Evolutionary conservation across 2,329 filamentous ascomycete genomes (phyloP), one percentile per base, ranked within the genome.

Genomic region (Diaporthe ampelina): DNA sequence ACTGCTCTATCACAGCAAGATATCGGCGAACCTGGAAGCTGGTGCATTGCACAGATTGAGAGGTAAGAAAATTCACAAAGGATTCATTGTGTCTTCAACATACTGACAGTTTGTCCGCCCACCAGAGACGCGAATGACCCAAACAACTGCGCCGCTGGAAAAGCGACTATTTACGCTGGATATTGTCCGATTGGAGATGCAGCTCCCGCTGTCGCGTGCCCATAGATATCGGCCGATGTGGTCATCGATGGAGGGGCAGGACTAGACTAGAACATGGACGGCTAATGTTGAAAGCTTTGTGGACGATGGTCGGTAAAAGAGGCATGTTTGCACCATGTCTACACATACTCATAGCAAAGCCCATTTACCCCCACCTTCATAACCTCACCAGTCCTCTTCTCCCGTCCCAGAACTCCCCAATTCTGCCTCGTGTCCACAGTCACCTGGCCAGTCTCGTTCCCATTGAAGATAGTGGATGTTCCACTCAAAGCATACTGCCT

Each of bases 21-120:
- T 8, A 63, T 45, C 4, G 37, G 58, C 17, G 40, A 45, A 8
- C 58, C 40, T 26, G 37, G 37, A 63, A 45, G 37, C 24, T 63
- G 58, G 58, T 61, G 58, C n/a, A 61, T 61, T 26, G 35, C 58
- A 26, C 37, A 45, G 37, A 43, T 61, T 21, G 58, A 61, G 15
- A 43, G 58, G 58, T 61, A 61, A 17, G 15, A 19, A 2, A 24
- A 32, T 32, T 3, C 24, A 19, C 17, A 24, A 13, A 29, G 7
- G 21, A 24, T 3, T 43, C 8, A 4, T 26, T 61, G n/a, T 26
- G 7, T 26, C 13, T 7, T 21, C 37, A 40, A 40, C 2, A 21
- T 29, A 24, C 37, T 43, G 8, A 61, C 7, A 13, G 9, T 11
- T 13, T 24, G 21, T 61, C 15, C 19, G 7, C n/a, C 19, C 8